Percentiles rank a stretch among this genome's conserved stretches.
Conservation (phyloP, 2,329 filamentous ascomycete species). For the Diaporthe longicolla region DNA sequence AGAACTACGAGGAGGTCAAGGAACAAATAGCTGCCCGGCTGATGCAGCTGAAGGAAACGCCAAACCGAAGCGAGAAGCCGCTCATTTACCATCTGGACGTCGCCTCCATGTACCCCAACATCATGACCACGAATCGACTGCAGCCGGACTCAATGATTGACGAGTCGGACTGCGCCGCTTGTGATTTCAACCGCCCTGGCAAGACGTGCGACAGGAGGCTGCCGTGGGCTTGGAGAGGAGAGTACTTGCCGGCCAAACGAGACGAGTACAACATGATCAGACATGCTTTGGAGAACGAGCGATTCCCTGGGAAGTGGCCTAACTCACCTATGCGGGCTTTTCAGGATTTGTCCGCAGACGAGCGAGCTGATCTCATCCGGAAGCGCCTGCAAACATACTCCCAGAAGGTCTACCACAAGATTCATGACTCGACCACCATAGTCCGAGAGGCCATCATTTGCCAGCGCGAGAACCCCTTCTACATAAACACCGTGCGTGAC, state of each 20-base stretch:
- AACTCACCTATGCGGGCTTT: conserved; percentile 81
- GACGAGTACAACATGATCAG: conserved; percentile 99
- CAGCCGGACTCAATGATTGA: conserved; percentile 99
- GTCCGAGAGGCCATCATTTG: conserved; percentile 98
- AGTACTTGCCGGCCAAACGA: conserved; percentile 94
- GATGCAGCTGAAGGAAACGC: conserved; percentile 81
- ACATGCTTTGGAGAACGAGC: conserved; percentile 90
- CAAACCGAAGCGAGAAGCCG: conserved; percentile 86
- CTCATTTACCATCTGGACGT: conserved; percentile 99
- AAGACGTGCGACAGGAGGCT: conserved; percentile 96
- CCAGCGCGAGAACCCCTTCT: conserved; percentile 97
- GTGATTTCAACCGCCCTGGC: conserved; percentile 97
- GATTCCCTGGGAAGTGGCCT: conserved; percentile 84
- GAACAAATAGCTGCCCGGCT: conserved; percentile 83
- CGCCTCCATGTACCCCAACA: conserved; percentile 99
- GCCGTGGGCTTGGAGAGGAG: conserved; percentile 98
- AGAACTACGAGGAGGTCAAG: conserved; percentile 88
- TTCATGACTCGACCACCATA: conserved; percentile 93
- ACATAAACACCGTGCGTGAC: conserved; percentile 94
- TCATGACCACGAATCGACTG: conserved; percentile 98
- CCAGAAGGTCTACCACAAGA: conserved; percentile 99
- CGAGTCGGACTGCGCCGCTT: conserved; percentile 95
- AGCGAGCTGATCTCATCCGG: conserved; percentile 84
- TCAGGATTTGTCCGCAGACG: conserved; percentile 83
- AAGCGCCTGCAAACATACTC: conserved; percentile 94